A percentile compares a stretch with the other conserved stretches of the same genome.
Conservation (phyloP, 1,284 basidiomycete species). For the Ustilago vetiveriae region DNA sequence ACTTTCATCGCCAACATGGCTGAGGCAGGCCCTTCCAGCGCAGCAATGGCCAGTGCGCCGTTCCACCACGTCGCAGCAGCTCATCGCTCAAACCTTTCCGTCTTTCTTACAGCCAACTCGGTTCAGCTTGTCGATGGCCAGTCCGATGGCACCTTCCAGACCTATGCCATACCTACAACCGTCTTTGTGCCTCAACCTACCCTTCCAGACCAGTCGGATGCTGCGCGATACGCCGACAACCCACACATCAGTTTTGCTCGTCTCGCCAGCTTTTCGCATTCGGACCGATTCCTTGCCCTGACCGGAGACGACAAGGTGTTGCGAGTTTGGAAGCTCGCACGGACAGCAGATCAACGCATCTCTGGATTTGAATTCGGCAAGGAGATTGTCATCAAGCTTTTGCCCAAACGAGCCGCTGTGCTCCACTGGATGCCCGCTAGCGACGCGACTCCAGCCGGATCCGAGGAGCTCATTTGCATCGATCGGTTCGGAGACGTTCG, state of each 20-base stretch:
- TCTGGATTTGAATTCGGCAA: conserved; percentile 36
- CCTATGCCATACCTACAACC: conserved; percentile 33
- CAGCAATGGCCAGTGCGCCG: conserved; percentile 30
- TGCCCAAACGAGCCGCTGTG: conserved; percentile 60
- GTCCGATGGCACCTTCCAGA: conserved; percentile 17
- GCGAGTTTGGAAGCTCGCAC: conserved; percentile 50
- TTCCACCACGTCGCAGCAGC: conserved; percentile 40
- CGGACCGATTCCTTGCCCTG: conserved; percentile 50
- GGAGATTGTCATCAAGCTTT: conserved; percentile 50
- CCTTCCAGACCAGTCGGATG: conserved; percentile 47
- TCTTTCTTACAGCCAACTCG: conserved; percentile 47
- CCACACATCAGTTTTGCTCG: conserved; percentile 53
- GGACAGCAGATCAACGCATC: conserved; percentile 7
- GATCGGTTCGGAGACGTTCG: conserved; percentile 63
- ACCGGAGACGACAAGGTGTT: conserved; percentile 63
- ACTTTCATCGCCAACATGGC: conserved; percentile 17
- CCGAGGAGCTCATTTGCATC: conserved; percentile 53
- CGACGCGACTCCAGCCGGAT: conserved; percentile 17
- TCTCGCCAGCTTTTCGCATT: conserved; percentile 52
- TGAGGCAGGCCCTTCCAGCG: conserved; percentile 34
- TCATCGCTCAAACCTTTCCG: conserved; percentile 22
- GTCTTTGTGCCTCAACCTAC: conserved; percentile 44
- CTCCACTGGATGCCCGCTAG: conserved; percentile 50
- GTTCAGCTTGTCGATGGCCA: conserved; percentile 35
- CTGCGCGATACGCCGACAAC: conserved; percentile 28